Evolutionary conservation across 2,329 filamentous ascomycete genomes (phyloP).

Genomic region (Leptoxyphium fumago): DNA sequence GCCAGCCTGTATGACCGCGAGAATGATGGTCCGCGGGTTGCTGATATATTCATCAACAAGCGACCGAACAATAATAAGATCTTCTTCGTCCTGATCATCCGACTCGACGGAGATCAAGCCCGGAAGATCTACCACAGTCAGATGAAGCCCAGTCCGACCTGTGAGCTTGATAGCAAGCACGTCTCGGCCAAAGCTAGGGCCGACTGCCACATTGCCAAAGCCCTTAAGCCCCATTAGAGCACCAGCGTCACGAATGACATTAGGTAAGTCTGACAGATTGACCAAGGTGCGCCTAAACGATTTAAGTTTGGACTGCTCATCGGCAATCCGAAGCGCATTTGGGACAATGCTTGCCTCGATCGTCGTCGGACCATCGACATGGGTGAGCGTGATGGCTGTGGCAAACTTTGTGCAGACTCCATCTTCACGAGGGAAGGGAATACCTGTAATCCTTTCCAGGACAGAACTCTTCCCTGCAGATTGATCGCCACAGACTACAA

Average conservation of each 20-base stretch:
- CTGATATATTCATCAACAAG: slow-evolving; percentile 25
- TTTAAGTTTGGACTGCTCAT: neutral
- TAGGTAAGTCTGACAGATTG: neutral
- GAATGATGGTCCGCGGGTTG: slow-evolving; percentile 24
- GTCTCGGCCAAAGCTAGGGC: slow-evolving; percentile 5
- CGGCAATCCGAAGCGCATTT: neutral
- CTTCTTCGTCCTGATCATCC: slow-evolving; percentile 18
- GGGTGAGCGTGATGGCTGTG: slow-evolving; percentile 2
- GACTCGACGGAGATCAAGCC: slow-evolving; percentile 11
- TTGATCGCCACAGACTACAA: slow-evolving; percentile 16
- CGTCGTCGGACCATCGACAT: neutral
- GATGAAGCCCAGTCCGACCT: slow-evolving; percentile 7
- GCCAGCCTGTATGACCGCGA: slow-evolving; percentile 27
- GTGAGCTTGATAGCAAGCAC: slow-evolving; percentile 8
- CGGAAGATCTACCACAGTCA: slow-evolving; percentile 15
- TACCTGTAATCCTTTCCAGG: slow-evolving; percentile 43
- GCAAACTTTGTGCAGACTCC: slow-evolving; percentile 35
- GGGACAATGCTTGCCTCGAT: neutral
- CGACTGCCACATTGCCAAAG: neutral
- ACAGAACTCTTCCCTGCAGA: slow-evolving; percentile 45
- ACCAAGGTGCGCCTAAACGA: neutral
- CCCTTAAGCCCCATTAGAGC: neutral
- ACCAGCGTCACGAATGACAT: neutral
- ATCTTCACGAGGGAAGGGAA: slow-evolving; percentile 40
- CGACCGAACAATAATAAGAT: slow-evolving; percentile 21